phyloP scores from a whole-genome alignment of 2,329 filamentous ascomycete species.

The Xylariaceae sp. region DNA sequence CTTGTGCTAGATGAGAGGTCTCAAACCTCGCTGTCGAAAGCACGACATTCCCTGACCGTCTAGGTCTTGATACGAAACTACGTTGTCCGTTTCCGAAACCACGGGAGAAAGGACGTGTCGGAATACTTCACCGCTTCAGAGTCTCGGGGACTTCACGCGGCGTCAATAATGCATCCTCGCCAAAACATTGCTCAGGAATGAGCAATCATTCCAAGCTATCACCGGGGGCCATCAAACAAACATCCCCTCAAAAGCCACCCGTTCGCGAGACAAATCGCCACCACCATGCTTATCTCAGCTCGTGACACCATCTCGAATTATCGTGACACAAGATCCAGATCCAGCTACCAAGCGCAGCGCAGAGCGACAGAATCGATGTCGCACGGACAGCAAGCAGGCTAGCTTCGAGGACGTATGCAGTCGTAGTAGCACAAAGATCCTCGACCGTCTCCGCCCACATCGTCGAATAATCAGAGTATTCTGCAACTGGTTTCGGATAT shows the following conservation, averaged over 20 bases:
- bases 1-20: slow-evolving; percentile 3
- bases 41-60: slow-evolving; percentile 8
- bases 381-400: slow-evolving; percentile 8
- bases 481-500: slow-evolving; percentile 5
- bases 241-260: slow-evolving; percentile 3
- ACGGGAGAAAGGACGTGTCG: background rate
- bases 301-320: slow-evolving; percentile 4
- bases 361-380: slow-evolving; percentile 7
- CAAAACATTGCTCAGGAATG: background rate
- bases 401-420: slow-evolving; percentile 5
- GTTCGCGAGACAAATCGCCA: slow-evolving; percentile 2
- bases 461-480: slow-evolving; percentile 4
- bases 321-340: background rate
- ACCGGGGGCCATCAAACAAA: slow-evolving; percentile 1
- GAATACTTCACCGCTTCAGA: too few species aligned
- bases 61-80: slow-evolving; percentile 13
- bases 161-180: too few species aligned
- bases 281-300: slow-evolving; percentile 4
- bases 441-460: slow-evolving; percentile 3
- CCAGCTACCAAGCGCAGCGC: background rate
- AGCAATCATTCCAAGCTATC: slow-evolving; percentile 1
- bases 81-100: slow-evolving; percentile 15
- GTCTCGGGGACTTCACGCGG: too few species aligned
- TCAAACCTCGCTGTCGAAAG: slow-evolving; percentile 12
- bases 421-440: slow-evolving; percentile 10